A percentile compares a stretch with the other conserved stretches of the same genome.
Conservation (phyloP, 192 early-diverging fungal species). For the Pecoramyces ruminantium region DNA sequence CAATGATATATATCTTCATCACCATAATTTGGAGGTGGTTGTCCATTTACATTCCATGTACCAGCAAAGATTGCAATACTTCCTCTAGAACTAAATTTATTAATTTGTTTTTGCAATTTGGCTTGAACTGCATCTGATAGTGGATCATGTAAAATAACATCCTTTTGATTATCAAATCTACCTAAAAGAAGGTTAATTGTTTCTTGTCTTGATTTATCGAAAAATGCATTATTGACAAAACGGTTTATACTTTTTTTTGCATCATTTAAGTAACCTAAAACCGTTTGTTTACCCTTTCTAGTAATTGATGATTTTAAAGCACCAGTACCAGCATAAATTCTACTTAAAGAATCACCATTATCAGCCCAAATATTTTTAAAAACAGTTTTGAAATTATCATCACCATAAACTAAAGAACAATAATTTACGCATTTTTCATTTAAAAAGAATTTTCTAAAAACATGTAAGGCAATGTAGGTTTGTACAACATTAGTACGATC, state of each 20-base stretch:
- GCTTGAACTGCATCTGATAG: slow-evolving; percentile 12
- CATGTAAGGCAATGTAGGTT: slow-evolving; percentile 58
- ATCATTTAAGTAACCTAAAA: slow-evolving; percentile 71
- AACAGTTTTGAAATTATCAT: background rate
- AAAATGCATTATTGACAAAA: slow-evolving; percentile 89
- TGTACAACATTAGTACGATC: slow-evolving; percentile 97
- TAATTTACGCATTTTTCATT: background rate
- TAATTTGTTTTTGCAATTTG: slow-evolving; percentile 2
- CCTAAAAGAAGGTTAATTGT: slow-evolving; percentile 78
- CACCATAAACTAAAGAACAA: background rate
- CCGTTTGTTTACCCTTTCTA: slow-evolving; percentile 70
- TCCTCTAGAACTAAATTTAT: slow-evolving; percentile 39
- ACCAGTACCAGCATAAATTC: slow-evolving; percentile 90
- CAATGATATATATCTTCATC: slow-evolving; percentile 41
- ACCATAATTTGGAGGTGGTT: slow-evolving; percentile 23
- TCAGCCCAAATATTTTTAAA: slow-evolving; percentile 42
- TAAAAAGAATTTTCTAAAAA: background rate
- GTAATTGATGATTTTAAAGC: slow-evolving; percentile 84
- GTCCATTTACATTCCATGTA: slow-evolving; percentile 88
- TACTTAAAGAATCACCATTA: slow-evolving; percentile 83
- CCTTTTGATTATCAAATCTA: slow-evolving; percentile 6
- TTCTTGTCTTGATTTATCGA: slow-evolving; percentile 86
- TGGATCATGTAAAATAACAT: slow-evolving; percentile 17
- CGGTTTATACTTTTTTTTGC: slow-evolving; percentile 84
- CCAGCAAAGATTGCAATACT: slow-evolving; percentile 58